Percentiles rank a stretch among this genome's conserved stretches.
phyloP scores from a whole-genome alignment of 345 rosid genomes.

The Populus euphratica region DNA sequence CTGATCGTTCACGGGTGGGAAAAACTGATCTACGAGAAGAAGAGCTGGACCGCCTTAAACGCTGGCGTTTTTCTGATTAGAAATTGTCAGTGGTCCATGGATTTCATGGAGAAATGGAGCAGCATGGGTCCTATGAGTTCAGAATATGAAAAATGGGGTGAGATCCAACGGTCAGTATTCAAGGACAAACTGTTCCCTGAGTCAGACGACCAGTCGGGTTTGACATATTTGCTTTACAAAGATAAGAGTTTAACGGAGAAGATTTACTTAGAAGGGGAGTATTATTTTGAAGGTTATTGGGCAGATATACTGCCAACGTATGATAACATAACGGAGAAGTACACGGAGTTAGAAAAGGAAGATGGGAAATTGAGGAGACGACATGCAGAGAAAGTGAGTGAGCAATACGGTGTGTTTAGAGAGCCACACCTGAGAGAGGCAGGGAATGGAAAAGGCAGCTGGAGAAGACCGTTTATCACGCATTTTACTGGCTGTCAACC shows the following conservation, averaged over 20 bases:
- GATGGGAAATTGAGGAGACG: slow-evolving; percentile 50
- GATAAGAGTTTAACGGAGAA: slow-evolving; percentile 50
- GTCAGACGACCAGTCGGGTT: slow-evolving; percentile 88
- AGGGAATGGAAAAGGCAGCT: slow-evolving; percentile 50
- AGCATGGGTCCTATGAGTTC: slow-evolving; percentile 62
- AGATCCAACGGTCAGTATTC: slow-evolving; percentile 57
- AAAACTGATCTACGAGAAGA: slow-evolving; percentile 44
- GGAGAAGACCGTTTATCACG: slow-evolving; percentile 76
- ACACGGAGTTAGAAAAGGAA: slow-evolving; percentile 44
- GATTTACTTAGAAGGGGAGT: slow-evolving; percentile 71
- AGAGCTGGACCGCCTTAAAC: slow-evolving; percentile 85
- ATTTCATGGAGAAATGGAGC: slow-evolving; percentile 74
- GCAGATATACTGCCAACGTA: slow-evolving; percentile 47
- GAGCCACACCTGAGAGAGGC: slow-evolving; percentile 50
- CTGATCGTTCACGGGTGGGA: slow-evolving; percentile 94
- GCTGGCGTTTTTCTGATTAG: slow-evolving; percentile 83
- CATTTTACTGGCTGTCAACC: slow-evolving; percentile 98
- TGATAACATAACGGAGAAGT: slow-evolving; percentile 53
- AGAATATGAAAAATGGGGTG: slow-evolving; percentile 66
- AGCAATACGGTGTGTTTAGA: slow-evolving; percentile 57
- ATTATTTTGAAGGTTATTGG: slow-evolving; percentile 80
- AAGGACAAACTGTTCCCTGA: slow-evolving; percentile 80
- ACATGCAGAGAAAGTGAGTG: slow-evolving; percentile 90
- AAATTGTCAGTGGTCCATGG: slow-evolving; percentile 98
- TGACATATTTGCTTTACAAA: slow-evolving; percentile 52